Conservation (phyloP, 495 filamentous ascomycete species). For the Podospora pseudocomata region DNA sequence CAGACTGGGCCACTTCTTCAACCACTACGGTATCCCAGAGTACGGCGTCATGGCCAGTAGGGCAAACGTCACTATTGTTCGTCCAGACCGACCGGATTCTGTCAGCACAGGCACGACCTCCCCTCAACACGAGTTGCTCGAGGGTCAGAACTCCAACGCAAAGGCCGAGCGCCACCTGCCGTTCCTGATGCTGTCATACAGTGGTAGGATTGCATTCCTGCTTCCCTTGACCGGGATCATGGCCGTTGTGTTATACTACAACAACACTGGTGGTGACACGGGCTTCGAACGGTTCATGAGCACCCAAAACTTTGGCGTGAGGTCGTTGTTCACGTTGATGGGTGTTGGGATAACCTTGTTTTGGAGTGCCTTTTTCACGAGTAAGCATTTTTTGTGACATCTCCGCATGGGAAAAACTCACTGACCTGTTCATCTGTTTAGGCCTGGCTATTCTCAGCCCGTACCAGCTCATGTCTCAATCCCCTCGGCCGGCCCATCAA, state of each 20-base stretch:
- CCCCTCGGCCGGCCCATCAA: slow-evolving; percentile 20
- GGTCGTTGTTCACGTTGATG: slow-evolving; percentile 42
- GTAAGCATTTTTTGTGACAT: slow-evolving; percentile 20
- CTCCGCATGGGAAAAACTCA: background rate
- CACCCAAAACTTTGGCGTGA: slow-evolving; percentile 40
- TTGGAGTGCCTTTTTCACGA: slow-evolving; percentile 39
- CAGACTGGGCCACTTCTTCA: slow-evolving; percentile 34
- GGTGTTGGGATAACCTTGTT: slow-evolving; percentile 43
- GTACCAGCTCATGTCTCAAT: slow-evolving; percentile 29
- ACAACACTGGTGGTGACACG: slow-evolving; percentile 34
- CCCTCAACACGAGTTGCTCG: background rate
- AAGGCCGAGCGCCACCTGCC: slow-evolving; percentile 27
- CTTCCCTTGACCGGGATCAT: slow-evolving; percentile 36
- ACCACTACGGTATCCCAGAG: slow-evolving; percentile 27
- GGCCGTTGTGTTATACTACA: slow-evolving; percentile 43
- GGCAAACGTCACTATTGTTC: background rate
- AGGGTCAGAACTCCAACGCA: background rate
- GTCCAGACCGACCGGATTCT: background rate
- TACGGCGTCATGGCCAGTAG: slow-evolving; percentile 34
- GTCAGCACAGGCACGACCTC: background rate
- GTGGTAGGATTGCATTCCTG: slow-evolving; percentile 28
- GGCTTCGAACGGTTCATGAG: slow-evolving; percentile 47
- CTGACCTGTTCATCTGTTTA: background rate
- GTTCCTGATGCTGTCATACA: slow-evolving; percentile 35
- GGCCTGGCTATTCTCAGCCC: slow-evolving; percentile 26